A percentile compares a stretch with the other conserved stretches of the same genome.
Evolutionary conservation across 176 grass and related monocot species (phyloP).

Genomic region (Chloris gayana): DNA sequence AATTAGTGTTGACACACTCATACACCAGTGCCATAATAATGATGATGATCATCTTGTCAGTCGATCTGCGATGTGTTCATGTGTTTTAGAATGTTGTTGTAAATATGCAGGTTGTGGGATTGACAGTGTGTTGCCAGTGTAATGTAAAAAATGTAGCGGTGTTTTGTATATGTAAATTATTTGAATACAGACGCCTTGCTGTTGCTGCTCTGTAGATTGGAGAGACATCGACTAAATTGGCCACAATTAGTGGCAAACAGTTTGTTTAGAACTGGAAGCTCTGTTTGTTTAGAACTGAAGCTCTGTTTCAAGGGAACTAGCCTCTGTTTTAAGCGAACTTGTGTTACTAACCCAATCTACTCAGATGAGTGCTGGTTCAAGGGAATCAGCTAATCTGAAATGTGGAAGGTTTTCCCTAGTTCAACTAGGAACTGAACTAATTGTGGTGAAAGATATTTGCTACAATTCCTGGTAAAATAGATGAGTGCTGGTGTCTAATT

Average conservation of each 20-base stretch:
- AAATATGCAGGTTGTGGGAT: background rate
- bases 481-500: background rate
- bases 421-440: background rate
- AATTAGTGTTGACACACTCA: background rate
- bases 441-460: background rate
- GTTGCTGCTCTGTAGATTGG: background rate
- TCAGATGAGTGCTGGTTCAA: no score
- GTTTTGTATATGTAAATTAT: background rate
- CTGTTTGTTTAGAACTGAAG: no score
- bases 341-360: no score
- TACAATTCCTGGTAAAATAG: background rate
- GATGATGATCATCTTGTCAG: background rate
- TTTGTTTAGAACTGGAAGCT: background rate
- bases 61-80: conserved; percentile 1
- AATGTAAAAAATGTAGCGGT: conserved; percentile 5
- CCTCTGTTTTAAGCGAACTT: no score
- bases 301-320: no score
- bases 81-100: conserved; percentile 6
- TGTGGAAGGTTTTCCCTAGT: background rate
- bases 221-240: background rate
- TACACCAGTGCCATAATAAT: background rate
- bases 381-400: no score
- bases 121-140: background rate
- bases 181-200: background rate
- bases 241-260: no score